Base-by-base conservation (phyloP, 2,329 filamentous ascomycete genomes). In the Diaporthe nobilis region DNA sequence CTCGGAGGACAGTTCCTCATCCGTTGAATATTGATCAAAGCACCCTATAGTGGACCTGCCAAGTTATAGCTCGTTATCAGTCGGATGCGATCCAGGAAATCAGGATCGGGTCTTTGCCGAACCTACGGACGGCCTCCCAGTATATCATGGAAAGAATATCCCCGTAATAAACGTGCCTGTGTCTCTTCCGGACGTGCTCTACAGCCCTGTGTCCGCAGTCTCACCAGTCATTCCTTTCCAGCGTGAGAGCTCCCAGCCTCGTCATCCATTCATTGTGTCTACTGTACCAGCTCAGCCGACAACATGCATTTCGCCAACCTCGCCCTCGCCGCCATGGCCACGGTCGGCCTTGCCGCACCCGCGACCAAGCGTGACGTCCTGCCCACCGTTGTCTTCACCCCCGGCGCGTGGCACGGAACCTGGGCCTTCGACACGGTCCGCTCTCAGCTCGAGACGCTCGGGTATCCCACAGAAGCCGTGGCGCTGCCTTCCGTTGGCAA, bases 401-500 rank as follows among this genome's bases (percentile, higher is more conserved):
- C 84, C 0, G 86, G 85, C 20, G 85, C 84, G 20, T 87, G 85
- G 84, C 79, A 85, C 70, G 77, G 77, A 1, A 81, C 84, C 3
- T 72, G 75, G 37, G 78, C 80, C 73, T 86, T 82, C 70, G 77
- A 82, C 42, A 74, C 77, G 2, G 77, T 84, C 2, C 81, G 81
- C 15, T 75, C 80, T 20, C 79, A 77, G 12, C 83, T 87, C 8
- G 72, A 81, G 12, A 71, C 58, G 3, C 78, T 80, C n/a, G 85
- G 82, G 4, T 85, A 83, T 76, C 67, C 80, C 10, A 81, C 82
- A 0, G 79, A 80, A 55, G 82, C 81, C 12, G 79, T 83, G 39
- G 75, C 78, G 4, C 82, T 83, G 5, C 82, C 84, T 10, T 81
- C 81, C 2, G 80, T 85, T 57, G 82, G 82, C 53, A 79, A 85